Evolutionary conservation across 768 basidiomycete genomes (phyloP).

Genomic region (Lactarius hengduanensis): DNA sequence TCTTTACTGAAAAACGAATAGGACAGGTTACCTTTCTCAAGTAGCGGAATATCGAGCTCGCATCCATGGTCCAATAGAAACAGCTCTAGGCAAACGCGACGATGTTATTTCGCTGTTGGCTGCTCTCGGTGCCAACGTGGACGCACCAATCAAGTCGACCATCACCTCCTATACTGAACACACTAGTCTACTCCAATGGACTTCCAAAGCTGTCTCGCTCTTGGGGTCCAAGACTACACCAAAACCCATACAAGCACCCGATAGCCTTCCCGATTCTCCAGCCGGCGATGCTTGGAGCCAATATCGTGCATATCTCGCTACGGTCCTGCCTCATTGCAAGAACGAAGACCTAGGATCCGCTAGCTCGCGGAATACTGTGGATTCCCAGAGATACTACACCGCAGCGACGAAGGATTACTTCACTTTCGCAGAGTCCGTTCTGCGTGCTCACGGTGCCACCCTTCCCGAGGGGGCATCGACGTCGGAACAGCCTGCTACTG

Average conservation of each 20-base stretch:
- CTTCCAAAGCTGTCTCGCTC: slow-evolving; percentile 7
- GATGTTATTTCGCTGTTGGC: slow-evolving; percentile 34
- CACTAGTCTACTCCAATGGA: slow-evolving; percentile 32
- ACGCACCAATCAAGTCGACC: slow-evolving; percentile 16
- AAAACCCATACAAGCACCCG: neutral
- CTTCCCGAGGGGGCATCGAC: neutral
- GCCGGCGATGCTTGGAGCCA: slow-evolving; percentile 5
- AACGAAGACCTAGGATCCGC: neutral
- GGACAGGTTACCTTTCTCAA: neutral
- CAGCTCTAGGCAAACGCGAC: slow-evolving; percentile 30
- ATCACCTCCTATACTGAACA: neutral
- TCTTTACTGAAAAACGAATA: neutral
- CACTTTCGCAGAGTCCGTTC: slow-evolving; percentile 2
- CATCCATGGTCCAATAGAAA: slow-evolving; percentile 32
- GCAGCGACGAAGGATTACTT: slow-evolving; percentile 1
- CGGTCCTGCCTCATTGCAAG: neutral
- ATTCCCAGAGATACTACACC: neutral
- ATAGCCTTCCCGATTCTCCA: slow-evolving; percentile 2
- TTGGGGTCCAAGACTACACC: neutral
- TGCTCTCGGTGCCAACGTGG: slow-evolving; percentile 33
- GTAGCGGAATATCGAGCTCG: neutral
- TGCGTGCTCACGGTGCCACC: slow-evolving; percentile 1
- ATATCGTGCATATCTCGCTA: slow-evolving; percentile 10
- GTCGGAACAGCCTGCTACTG: neutral
- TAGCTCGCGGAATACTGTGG: no score